A percentile compares a stretch with the other conserved stretches of the same genome.
phyloP scores from a whole-genome alignment of 495 filamentous ascomycete species.

The Trichoderma asperelloides region DNA sequence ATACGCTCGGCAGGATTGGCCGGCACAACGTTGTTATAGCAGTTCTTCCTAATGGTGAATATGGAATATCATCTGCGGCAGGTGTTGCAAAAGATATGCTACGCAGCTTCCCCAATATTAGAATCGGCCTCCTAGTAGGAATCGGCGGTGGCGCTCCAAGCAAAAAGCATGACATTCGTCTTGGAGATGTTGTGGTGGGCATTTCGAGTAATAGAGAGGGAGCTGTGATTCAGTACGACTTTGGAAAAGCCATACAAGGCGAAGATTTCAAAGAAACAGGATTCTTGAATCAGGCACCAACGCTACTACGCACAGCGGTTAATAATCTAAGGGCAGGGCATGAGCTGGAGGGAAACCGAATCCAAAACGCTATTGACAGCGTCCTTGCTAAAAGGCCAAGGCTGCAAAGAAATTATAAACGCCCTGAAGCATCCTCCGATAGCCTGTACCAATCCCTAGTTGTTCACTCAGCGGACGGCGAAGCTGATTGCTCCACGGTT shows the following conservation, averaged over 20 bases:
- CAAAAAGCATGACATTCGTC: slow-evolving; percentile 24
- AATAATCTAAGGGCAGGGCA: background rate
- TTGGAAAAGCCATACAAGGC: no score
- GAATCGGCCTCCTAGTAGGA: slow-evolving; percentile 38
- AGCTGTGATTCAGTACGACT: slow-evolving; percentile 23
- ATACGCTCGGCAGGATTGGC: slow-evolving; percentile 27
- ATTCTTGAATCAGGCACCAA: background rate
- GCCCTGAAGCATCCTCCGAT: background rate
- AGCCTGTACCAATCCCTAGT: background rate
- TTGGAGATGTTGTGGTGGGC: slow-evolving; percentile 23
- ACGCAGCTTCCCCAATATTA: slow-evolving; percentile 31
- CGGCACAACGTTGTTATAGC: slow-evolving; percentile 35
- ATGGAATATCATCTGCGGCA: slow-evolving; percentile 28
- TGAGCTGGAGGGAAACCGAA: background rate
- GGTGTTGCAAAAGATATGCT: slow-evolving; percentile 26
- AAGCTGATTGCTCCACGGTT: background rate
- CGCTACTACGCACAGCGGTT: background rate
- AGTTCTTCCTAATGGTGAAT: slow-evolving; percentile 27
- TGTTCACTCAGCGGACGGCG: background rate
- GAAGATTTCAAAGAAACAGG: background rate
- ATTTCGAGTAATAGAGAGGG: background rate
- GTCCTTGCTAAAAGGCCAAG: slow-evolving; percentile 13
- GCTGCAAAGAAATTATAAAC: slow-evolving; percentile 14
- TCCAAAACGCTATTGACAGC: background rate
- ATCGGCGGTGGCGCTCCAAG: slow-evolving; percentile 35